These are phyloP conservation scores for Pueraria montana DNA, from an alignment of 306 rosid species.

Conservation along the genomic window DNA sequence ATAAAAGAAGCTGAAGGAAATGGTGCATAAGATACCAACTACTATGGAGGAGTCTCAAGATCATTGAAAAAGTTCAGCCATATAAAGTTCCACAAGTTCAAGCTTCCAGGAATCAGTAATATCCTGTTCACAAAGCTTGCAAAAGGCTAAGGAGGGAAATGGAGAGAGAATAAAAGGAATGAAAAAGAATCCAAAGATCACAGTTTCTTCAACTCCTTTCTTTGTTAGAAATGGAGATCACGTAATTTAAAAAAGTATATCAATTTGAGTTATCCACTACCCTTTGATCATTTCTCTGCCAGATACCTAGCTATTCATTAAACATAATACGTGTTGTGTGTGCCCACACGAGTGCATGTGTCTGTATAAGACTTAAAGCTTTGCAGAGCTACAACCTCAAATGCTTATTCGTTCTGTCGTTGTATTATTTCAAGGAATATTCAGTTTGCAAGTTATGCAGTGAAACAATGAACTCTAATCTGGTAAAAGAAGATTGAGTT, in stretches of 20 bases:
- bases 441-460: conserved; percentile 30
- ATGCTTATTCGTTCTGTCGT: not conserved
- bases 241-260: not conserved
- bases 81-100: conserved; percentile 33
- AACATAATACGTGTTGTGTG: not conserved
- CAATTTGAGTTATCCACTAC: not conserved
- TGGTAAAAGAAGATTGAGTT: conserved; percentile 30
- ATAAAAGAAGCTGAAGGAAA: conserved; percentile 34
- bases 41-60: conserved; percentile 32
- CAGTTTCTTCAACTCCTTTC: conserved; percentile 26
- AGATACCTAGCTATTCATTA: conserved; percentile 24
- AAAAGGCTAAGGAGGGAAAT: not conserved
- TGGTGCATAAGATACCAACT: conserved; percentile 11
- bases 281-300: conserved; percentile 21
- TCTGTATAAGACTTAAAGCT: conserved; percentile 9
- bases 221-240: not conserved
- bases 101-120: conserved; percentile 27
- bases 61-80: conserved; percentile 29
- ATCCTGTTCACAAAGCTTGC: conserved; percentile 37
- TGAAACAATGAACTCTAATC: conserved; percentile 3
- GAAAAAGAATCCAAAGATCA: conserved; percentile 12
- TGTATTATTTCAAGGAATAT: conserved; percentile 34
- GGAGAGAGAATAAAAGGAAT: not conserved
- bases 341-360: not conserved
- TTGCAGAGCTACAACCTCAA: conserved; percentile 10